Evolutionary conservation across 108 stramenopile species (phyloP), one percentile per base, ranked within the genome.

Genomic region (Discostella stelligeroides): DNA sequence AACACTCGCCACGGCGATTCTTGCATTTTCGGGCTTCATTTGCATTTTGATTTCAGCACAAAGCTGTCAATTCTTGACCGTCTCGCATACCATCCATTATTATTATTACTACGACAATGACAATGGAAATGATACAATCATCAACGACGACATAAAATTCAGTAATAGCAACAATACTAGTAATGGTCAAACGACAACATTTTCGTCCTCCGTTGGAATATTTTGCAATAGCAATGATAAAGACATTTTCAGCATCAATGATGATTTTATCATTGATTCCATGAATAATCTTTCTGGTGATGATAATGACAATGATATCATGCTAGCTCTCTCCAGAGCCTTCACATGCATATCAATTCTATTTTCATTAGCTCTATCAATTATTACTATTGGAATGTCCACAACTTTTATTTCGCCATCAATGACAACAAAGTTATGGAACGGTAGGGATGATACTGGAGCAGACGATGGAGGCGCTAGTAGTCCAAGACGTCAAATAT

Each of bases 331-430:
- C 14, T 56, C 53, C 57, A 65, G 60, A 51, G 63, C 57, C 10
- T 78, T 78, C 28, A 28, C 70, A 18, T 43, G 43, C 25, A 38
- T 46, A 11, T 15, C 76, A 38, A 30, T 78, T 14, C 15, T 59
- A 10, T 7, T 65, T 34, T 63, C 68, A 1, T 55, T 42, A 7
- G 13, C 60, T 25, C 45, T 69, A 9, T 11, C 59, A 0, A 11
- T 43, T 2, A 0, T 70, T 11, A 65, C 76, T 7, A 60, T n/a
- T 38, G 46, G 21, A 6, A 78, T 78, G 28, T 58, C 62, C 13
- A 78, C 76, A 46, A 45, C 43, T 9, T n/a, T 45, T 17, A 18
- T 70, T 24, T 25, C 70, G n/a, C 49, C 57, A 12, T 54, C 28
- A 25, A 46, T 57, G 0, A 54, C 48, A 23, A 20, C 43, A 18